Evolutionary conservation across 192 early-diverging fungal genomes (phyloP).

Genomic region (Pilobolus umbonatus): DNA sequence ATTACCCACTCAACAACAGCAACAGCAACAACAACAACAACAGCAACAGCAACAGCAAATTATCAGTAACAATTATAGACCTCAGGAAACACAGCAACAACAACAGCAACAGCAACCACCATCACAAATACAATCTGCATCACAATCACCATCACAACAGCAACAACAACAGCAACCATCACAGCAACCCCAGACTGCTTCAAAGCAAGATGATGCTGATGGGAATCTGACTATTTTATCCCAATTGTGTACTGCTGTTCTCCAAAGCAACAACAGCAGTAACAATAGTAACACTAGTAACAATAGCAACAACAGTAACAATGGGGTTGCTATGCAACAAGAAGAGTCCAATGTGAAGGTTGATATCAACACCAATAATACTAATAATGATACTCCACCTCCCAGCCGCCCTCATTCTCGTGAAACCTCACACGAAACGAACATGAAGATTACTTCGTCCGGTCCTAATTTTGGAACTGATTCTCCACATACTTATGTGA

Average conservation of each 20-base stretch:
- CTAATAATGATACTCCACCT: constrained; percentile 21
- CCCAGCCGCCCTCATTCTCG: constrained; percentile 31
- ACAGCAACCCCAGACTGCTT: constrained; percentile 1
- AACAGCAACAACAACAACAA: constrained; percentile 26
- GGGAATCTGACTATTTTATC: constrained; percentile 30
- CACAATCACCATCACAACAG: constrained; percentile 19
- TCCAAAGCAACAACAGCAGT: constrained; percentile 17
- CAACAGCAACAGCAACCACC: constrained; percentile 9
- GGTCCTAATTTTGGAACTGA: constrained; percentile 17
- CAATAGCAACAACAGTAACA: constrained; percentile 4
- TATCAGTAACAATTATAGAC: neutral
- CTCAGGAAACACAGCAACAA: constrained; percentile 1
- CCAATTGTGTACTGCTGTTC: constrained; percentile 29
- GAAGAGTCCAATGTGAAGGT: neutral
- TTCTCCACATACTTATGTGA: constrained; percentile 24
- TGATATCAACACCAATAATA: too few relatives aligned
- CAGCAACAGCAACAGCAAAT: constrained; percentile 16
- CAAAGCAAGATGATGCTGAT: constrained; percentile 4
- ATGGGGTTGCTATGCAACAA: neutral
- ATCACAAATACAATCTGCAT: neutral
- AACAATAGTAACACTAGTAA: constrained; percentile 18
- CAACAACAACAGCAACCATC: constrained; percentile 3
- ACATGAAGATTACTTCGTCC: neutral
- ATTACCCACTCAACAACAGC: constrained; percentile 14
- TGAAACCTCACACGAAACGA: constrained; percentile 16